Evolutionary conservation across 2,329 filamentous ascomycete species (phyloP).

Genomic region (Sporothrix protearum): DNA sequence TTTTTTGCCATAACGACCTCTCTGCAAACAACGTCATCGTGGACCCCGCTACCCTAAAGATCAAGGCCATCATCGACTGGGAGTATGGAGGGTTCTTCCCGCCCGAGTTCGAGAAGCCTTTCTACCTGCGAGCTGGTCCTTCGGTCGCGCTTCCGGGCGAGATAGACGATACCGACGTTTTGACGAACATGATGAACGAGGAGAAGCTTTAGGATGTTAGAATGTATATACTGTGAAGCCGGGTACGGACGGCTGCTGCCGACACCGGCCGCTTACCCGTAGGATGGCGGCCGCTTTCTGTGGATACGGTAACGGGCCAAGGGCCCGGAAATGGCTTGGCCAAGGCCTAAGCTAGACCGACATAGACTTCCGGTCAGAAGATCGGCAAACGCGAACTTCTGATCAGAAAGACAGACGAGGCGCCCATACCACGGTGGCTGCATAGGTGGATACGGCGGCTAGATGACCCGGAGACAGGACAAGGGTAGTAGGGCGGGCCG

Average conservation of each 20-base stretch:
- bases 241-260: too few species aligned
- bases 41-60: constrained; percentile 30
- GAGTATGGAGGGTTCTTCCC: constrained; percentile 34
- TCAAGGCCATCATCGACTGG: constrained; percentile 33
- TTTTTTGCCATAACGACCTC: constrained; percentile 33
- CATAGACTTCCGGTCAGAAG: background rate
- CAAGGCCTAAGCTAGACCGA: background rate
- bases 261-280: too few species aligned
- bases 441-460: background rate
- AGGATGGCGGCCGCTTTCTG: too few species aligned
- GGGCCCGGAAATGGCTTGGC: background rate
- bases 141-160: constrained; percentile 32
- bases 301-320: background rate
- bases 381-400: background rate
- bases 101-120: constrained; percentile 32
- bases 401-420: background rate
- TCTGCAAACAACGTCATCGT: constrained; percentile 31
- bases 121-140: constrained; percentile 26
- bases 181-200: background rate
- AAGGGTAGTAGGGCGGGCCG: background rate
- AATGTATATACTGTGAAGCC: too few species aligned
- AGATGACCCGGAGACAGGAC: background rate
- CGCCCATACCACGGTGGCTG: background rate
- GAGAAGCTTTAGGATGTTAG: background rate
- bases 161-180: constrained; percentile 26